A percentile compares a stretch with the other conserved stretches of the same genome.
phyloP scores from a whole-genome alignment of 1,284 basidiomycete species.

The Ganoderma sp. region DNA sequence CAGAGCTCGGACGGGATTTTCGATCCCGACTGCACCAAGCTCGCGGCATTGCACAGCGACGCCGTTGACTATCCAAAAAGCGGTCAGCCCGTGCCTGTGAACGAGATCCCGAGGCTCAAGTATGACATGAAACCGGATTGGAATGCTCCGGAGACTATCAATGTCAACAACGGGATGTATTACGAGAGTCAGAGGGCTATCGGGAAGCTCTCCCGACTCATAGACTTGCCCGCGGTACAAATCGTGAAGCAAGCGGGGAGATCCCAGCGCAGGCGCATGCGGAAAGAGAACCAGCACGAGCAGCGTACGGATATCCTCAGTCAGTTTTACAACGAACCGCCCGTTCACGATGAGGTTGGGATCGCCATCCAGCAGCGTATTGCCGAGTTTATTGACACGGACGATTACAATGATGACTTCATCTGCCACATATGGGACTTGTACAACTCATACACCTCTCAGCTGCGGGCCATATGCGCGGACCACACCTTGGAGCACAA shows the following conservation, averaged over 20 bases:
- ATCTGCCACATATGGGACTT: conserved; percentile 43
- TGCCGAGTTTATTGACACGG: conserved; percentile 36
- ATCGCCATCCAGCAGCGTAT: conserved; percentile 35
- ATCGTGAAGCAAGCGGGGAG: conserved; percentile 28
- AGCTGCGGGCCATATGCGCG: conserved; percentile 57
- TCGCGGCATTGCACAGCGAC: conserved; percentile 72
- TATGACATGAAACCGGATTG: conserved; percentile 58
- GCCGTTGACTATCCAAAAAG: conserved; percentile 74
- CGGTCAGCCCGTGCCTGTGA: conserved; percentile 58
- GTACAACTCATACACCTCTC: conserved; percentile 53
- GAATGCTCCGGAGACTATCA: conserved; percentile 66
- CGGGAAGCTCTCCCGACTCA: conserved; percentile 60
- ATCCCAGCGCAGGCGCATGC: conserved; percentile 33
- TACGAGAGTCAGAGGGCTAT: conserved; percentile 62
- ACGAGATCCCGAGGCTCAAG: conserved; percentile 54
- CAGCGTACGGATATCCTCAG: conserved; percentile 38
- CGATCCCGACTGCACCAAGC: conserved; percentile 62
- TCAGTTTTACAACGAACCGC: conserved; percentile 31
- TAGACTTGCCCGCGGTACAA: conserved; percentile 55
- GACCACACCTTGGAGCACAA: conserved; percentile 54
- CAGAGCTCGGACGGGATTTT: conserved; percentile 59
- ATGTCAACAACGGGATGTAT: conserved; percentile 44
- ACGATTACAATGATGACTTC: conserved; percentile 32
- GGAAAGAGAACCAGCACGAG: conserved; percentile 20
- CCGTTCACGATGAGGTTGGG: conserved; percentile 30